These are phyloP conservation scores for Rostrohypoxylon terebratum DNA, from an alignment of 495 filamentous ascomycete genomes.

Conservation along the genomic window DNA sequence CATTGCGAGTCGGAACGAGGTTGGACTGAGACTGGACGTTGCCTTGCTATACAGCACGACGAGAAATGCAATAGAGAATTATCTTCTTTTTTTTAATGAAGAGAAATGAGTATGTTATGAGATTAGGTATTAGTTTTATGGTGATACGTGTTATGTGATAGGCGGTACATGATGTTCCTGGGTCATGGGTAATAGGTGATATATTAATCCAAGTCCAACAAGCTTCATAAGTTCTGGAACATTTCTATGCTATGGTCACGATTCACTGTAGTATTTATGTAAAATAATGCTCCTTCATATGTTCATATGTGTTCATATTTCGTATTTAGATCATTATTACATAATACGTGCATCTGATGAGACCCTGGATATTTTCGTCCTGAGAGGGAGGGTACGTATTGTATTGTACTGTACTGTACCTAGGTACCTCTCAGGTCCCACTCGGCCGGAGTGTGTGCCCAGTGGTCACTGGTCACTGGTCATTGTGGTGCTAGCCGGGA, in stretches of 20 bases:
- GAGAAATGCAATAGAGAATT: conserved; percentile 52
- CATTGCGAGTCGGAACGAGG: conserved; percentile 30
- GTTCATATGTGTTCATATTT: background rate
- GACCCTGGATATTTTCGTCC: background rate
- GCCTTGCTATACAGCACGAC: conserved; percentile 41
- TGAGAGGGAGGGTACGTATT: background rate
- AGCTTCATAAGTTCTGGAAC: background rate
- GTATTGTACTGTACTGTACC: too few relatives aligned
- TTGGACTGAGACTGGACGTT: conserved; percentile 44
- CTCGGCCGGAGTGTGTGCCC: conserved; percentile 31
- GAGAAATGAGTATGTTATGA: background rate
- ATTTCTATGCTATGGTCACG: background rate
- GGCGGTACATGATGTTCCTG: background rate
- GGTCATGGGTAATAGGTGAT: background rate
- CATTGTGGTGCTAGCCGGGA: conserved; percentile 35
- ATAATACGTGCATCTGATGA: conserved; percentile 8
- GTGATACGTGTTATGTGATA: background rate
- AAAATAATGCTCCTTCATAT: background rate
- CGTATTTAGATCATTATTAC: conserved; percentile 6
- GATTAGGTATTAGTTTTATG: background rate
- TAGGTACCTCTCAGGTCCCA: conserved; percentile 28
- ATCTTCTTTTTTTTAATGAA: conserved; percentile 38
- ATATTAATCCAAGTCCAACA: background rate
- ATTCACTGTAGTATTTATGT: too few relatives aligned
- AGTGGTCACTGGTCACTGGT: too few relatives aligned